phyloP scores from a whole-genome alignment of 257 asterid species.

The Fraxinus quadrangulata region DNA sequence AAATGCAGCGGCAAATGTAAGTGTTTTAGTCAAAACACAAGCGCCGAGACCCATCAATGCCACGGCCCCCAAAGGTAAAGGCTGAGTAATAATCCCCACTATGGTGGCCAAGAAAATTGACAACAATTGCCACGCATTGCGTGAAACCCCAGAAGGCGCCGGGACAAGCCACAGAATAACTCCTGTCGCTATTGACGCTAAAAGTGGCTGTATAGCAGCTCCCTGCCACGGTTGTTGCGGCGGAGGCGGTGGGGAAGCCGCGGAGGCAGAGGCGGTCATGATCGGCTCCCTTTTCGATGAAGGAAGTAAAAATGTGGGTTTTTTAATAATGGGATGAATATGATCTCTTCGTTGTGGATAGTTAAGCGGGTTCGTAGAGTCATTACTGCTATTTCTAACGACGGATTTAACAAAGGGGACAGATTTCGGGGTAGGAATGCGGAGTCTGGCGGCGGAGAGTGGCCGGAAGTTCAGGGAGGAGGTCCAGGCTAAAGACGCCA shows the following conservation, averaged over 20 bases:
- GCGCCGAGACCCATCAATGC: constrained; percentile 91
- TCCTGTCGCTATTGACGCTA: constrained; percentile 78
- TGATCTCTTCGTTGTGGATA: constrained; percentile 10
- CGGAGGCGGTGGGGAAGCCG: constrained; percentile 34
- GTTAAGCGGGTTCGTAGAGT: constrained; percentile 18
- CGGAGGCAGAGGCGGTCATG: constrained; percentile 35
- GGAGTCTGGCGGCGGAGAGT: constrained; percentile 3
- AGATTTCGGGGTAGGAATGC: neutral
- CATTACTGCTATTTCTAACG: constrained; percentile 4
- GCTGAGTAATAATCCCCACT: constrained; percentile 89
- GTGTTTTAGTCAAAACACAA: constrained; percentile 78
- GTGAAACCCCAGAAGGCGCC: constrained; percentile 77
- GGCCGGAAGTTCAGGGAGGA: constrained; percentile 44
- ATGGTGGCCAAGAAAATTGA: constrained; percentile 90
- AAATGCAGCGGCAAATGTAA: constrained; percentile 83
- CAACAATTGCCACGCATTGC: constrained; percentile 78
- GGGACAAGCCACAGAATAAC: constrained; percentile 76
- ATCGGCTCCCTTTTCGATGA: constrained; percentile 21
- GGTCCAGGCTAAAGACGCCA: constrained; percentile 44
- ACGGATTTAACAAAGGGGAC: constrained; percentile 4
- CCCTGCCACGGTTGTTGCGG: constrained; percentile 68
- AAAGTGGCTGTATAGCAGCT: constrained; percentile 72
- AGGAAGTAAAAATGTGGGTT: constrained; percentile 23
- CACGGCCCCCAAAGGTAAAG: constrained; percentile 91
- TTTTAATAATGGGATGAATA: constrained; percentile 20